Evolutionary conservation across 2,329 filamentous ascomycete genomes (phyloP).

Genomic region (Penicillium occitanis): DNA sequence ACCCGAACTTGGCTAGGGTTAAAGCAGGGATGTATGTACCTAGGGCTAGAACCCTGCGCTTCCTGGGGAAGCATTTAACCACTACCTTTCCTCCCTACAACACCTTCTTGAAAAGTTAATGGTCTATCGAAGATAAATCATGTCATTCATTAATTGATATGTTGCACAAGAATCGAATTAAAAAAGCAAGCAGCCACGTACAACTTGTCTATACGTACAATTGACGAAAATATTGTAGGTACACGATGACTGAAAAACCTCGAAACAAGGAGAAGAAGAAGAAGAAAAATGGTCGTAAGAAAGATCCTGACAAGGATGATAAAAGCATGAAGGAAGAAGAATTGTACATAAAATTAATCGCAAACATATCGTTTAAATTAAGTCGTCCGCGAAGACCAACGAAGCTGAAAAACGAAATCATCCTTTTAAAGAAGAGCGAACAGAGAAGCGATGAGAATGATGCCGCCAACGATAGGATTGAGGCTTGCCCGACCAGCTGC

Average conservation of each 20-base stretch:
- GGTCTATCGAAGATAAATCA: background rate
- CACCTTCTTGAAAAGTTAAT: background rate
- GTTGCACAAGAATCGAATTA: constrained; percentile 14
- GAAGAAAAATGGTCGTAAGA: background rate
- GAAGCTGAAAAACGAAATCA: background rate
- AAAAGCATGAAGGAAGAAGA: background rate
- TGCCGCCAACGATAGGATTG: background rate
- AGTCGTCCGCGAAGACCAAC: background rate
- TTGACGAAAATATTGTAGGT: background rate
- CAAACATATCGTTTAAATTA: constrained; percentile 16
- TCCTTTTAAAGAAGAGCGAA: constrained; percentile 15
- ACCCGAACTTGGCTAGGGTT: background rate
- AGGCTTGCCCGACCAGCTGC: constrained; percentile 16
- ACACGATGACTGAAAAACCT: background rate
- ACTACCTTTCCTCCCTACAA: background rate
- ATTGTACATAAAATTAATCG: constrained; percentile 17
- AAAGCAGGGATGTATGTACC: background rate
- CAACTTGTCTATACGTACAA: constrained; percentile 5
- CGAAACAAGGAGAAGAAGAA: background rate
- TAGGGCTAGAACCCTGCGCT: constrained; percentile 5
- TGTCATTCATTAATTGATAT: constrained; percentile 15
- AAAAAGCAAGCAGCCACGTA: constrained; percentile 1
- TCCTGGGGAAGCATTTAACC: background rate
- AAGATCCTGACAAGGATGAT: constrained; percentile 6
- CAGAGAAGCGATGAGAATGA: constrained; percentile 9